Evolutionary conservation across 805 yeast species (phyloP), one percentile per base, ranked within the genome.

Genomic region (Starmerella gropengiesseri): DNA sequence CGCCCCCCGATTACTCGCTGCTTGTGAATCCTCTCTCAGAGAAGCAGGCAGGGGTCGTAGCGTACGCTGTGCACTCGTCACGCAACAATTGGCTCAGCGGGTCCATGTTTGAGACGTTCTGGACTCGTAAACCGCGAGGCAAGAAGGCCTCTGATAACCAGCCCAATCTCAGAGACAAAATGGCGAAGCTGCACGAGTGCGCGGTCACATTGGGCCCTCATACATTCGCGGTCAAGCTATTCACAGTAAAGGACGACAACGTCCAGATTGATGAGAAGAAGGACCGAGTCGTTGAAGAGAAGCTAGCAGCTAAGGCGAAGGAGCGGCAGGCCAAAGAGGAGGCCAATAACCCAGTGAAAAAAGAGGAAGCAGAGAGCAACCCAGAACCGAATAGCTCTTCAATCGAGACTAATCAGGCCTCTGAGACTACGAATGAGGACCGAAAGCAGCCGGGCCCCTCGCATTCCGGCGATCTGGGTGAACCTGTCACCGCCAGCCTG

Each of bases 171-270:
- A 66, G 93, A 53, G 96, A 89, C 50, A 77, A 77, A 43, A 86
- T 87, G 95, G 79, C 85, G 46, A 86, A 85, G 57, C 64, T 91
- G 44, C 75, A 89, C 52, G 95, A 87, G 52, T 76, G 87, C 47
- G 63, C 66, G 1, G 61, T 86, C 62, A 66, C 68, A 9, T 68
- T 81, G 18, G 97, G 96, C 0, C 95, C 95, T 0, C 98, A 89
- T 61, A 61, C 66, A 0, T 84, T 84, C 61, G 84, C 78, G 30
- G 70, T 81, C 2, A 66, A 93, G 47, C 60, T 91, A 25, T 91
- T 82, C 61, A 78, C 85, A n/a, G 73, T 85, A 40, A 82, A 83
- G 54, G 94, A 86, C 54, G 54, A 50, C 37, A 41, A 33, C 17
- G 42, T 33, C 11, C 31, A 35, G 11, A 4, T 40, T 1, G 94